Evolutionary conservation across 2,329 filamentous ascomycete genomes (phyloP).

Genomic region (Plenodomus biglobosus): DNA sequence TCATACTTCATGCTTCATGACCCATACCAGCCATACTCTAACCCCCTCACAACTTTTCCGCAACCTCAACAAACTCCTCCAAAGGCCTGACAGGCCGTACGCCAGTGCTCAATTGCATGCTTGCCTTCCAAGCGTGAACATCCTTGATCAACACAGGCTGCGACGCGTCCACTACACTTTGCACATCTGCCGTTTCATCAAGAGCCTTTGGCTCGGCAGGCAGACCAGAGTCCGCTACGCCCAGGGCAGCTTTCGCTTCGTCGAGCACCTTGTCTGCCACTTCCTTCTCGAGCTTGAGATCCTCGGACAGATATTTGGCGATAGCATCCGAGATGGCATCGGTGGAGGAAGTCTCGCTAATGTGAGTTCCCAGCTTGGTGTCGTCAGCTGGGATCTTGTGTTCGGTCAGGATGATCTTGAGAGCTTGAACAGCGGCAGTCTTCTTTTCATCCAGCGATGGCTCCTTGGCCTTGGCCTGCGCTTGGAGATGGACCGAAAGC

Average conservation of each 20-base stretch:
- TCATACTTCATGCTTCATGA: no score
- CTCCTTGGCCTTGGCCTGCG: constrained; percentile 59
- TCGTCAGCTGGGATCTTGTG: constrained; percentile 50
- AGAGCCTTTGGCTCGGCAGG: constrained; percentile 48
- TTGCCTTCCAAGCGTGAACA: constrained; percentile 77
- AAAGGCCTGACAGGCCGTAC: constrained; percentile 73
- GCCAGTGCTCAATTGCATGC: constrained; percentile 70
- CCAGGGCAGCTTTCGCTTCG: constrained; percentile 54
- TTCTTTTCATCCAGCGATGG: constrained; percentile 48
- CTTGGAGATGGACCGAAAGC: constrained; percentile 78
- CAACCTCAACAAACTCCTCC: constrained; percentile 76
- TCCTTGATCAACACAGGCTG: constrained; percentile 68
- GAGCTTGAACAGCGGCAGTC: constrained; percentile 38
- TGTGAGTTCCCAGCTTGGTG: constrained; percentile 46
- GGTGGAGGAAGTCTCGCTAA: constrained; percentile 52
- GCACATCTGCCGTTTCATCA: constrained; percentile 22
- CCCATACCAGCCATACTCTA: not conserved
- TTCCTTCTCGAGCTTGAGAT: constrained; percentile 52
- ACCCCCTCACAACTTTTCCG: constrained; percentile 21
- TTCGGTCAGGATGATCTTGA: constrained; percentile 49
- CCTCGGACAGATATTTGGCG: constrained; percentile 49
- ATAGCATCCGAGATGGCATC: constrained; percentile 55
- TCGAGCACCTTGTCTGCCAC: constrained; percentile 53
- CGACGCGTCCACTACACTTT: constrained; percentile 27
- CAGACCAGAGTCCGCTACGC: constrained; percentile 33